Base-by-base conservation (phyloP, 768 basidiomycete species). In the Dioszegia aurantiaca region DNA sequence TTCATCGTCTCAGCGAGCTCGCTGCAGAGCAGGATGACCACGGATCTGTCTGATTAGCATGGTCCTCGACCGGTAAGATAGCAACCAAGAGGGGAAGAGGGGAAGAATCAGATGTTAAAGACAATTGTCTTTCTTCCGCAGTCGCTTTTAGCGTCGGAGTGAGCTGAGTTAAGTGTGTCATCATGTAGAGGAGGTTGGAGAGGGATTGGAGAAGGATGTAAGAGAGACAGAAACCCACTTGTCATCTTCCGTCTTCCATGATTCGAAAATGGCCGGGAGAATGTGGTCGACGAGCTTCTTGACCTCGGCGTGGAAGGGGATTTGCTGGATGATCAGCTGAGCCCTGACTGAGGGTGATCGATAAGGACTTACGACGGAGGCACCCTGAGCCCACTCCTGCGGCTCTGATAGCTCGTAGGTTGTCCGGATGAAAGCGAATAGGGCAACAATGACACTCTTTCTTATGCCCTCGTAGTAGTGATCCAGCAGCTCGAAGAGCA, bases 391-490 rank as follows among this genome's bases (percentile, higher is more conserved):
- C 93, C 93, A 98, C 55, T 91, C 86, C 45, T 82, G 81, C 26
- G 86, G 86, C 53, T 88, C 84, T 55, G 86, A 86, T 55, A 98
- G 81, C 39, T 91, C 89, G 76, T 97, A 89, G 82, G 92, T 93
- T 1, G 88, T 90, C 73, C 88, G 83, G 63, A 95, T 83, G 72
- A 92, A 87, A 71, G 89, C 86, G 65, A 98, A 83, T 51, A 98
- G 80, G 10, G 90, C 89, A 48, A 90, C 87, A 4, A 88, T 86
- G 23, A 92, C 87, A 44, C 88, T 85, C 81, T 98, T 98, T 71
- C 95, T 82, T 78, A 99, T 95, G 28, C 94, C 95, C 76, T 98
- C 94, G 77, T 97, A 97, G 78, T 91, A 94, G 79, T 99, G 94
- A 14, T 85, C 80, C 26, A 98, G 81, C 40, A 93, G 83, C 12